phyloP scores from a whole-genome alignment of 1,284 basidiomycete species.

The Pseudozyma thailandica region DNA sequence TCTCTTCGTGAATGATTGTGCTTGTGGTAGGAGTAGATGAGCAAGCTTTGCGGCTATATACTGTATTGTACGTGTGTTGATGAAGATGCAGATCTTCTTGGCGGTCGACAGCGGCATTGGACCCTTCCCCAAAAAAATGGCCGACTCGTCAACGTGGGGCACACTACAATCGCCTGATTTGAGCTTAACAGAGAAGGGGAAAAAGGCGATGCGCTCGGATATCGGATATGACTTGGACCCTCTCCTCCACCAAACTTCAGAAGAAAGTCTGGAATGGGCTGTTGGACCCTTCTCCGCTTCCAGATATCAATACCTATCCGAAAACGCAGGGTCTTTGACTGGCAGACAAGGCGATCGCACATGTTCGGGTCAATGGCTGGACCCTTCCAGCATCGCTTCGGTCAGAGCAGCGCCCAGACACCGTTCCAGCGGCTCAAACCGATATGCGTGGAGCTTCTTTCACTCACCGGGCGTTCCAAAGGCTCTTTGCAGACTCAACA shows the following conservation, averaged over 20 bases:
- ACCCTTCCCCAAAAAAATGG: no score
- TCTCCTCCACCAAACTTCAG: not conserved
- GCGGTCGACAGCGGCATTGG: no score
- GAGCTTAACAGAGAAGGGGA: no score
- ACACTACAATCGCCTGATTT: no score
- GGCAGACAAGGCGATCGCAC: not conserved
- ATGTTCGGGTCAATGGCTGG: conserved; percentile 29
- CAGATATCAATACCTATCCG: not conserved
- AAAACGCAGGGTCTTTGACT: not conserved
- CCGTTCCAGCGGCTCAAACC: conserved; percentile 55
- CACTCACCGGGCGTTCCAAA: conserved; percentile 12
- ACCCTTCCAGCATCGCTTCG: conserved; percentile 12
- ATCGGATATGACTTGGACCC: not conserved
- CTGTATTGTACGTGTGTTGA: no score
- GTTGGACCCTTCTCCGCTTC: not conserved
- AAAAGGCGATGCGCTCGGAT: not conserved
- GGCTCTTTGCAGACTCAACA: conserved; percentile 4
- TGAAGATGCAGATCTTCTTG: no score
- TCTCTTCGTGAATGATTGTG: not conserved
- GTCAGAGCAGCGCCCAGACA: conserved; percentile 2
- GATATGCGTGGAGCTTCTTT: conserved; percentile 54
- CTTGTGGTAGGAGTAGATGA: not conserved
- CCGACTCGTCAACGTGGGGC: no score
- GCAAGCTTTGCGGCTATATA: no score
- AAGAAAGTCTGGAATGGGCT: not conserved